Percentiles rank a stretch among this genome's conserved stretches.
Evolutionary conservation across 108 stramenopile genomes (phyloP).

Genomic region (Nitzschia inconspicua): DNA sequence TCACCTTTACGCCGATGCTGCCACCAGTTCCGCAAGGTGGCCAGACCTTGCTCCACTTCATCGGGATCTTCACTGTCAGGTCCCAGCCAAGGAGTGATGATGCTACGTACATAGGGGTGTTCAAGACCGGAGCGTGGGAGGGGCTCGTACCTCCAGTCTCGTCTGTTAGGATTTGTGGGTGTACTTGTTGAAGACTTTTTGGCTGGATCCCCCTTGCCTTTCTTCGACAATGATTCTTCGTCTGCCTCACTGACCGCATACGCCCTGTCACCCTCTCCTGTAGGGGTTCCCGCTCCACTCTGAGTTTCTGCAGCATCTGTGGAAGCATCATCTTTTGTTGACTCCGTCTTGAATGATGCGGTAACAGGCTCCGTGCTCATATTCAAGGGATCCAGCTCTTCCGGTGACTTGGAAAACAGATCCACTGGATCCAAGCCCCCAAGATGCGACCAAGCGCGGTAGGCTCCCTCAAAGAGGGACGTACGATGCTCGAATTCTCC

Average conservation of each 20-base stretch:
- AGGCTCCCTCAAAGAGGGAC: conserved; percentile 65
- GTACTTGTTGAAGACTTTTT: too few species aligned
- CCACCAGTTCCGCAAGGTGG: conserved; percentile 63
- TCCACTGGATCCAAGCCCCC: conserved; percentile 54
- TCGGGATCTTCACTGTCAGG: conserved; percentile 62
- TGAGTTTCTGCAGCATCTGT: conserved; percentile 6
- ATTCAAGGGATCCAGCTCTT: conserved; percentile 47
- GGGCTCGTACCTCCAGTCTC: conserved; percentile 51
- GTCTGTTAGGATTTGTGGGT: too few species aligned
- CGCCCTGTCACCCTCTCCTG: too few species aligned
- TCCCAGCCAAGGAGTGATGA: conserved; percentile 63
- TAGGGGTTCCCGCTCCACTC: conserved; percentile 1
- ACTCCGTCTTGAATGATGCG: conserved; percentile 4
- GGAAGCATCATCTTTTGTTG: conserved; percentile 2
- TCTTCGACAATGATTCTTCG: too few species aligned
- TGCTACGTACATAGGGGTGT: conserved; percentile 65
- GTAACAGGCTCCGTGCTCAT: conserved; percentile 32
- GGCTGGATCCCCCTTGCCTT: too few species aligned
- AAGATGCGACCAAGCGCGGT: conserved; percentile 64
- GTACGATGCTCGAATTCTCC: conserved; percentile 71
- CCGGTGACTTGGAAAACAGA: conserved; percentile 29
- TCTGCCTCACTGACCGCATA: too few species aligned
- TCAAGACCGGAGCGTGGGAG: conserved; percentile 50
- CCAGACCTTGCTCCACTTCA: conserved; percentile 53
- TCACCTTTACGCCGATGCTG: conserved; percentile 70